These are phyloP conservation scores for Candida labiduridarum DNA, from an alignment of 1,139 yeast genomes.

Conservation along the genomic window DNA sequence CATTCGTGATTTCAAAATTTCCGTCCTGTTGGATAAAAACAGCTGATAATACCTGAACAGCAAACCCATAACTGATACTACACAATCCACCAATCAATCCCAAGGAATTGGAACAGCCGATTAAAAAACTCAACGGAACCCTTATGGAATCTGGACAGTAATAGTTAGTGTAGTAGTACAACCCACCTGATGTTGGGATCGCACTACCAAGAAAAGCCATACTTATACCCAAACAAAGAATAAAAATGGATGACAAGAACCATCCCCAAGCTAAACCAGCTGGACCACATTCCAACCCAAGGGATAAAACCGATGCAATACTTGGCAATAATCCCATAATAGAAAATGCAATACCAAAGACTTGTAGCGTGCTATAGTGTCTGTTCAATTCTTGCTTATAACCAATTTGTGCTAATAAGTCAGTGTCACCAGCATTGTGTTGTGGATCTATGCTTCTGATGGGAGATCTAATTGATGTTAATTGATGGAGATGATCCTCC, in stretches of 20 bases:
- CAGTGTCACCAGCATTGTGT: conserved; percentile 41
- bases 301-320: conserved; percentile 40
- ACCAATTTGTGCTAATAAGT: conserved; percentile 54
- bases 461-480: conserved; percentile 27
- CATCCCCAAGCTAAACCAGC: conserved; percentile 70
- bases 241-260: conserved; percentile 61
- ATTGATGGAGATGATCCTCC: conserved; percentile 23
- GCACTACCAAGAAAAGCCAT: conserved; percentile 68
- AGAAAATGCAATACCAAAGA: conserved; percentile 55
- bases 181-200: conserved; percentile 75
- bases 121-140: conserved; percentile 45
- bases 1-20: conserved; percentile 32
- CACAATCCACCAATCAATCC: conserved; percentile 42
- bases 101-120: conserved; percentile 43
- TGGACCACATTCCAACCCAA: conserved; percentile 45
- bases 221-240: conserved; percentile 58
- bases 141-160: conserved; percentile 34
- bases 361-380: conserved; percentile 50
- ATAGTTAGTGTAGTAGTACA: conserved; percentile 57
- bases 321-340: conserved; percentile 57
- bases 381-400: conserved; percentile 54
- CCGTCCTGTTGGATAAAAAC: conserved; percentile 34
- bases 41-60: conserved; percentile 37
- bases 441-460: conserved; percentile 28
- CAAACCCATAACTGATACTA: conserved; percentile 42